These are phyloP conservation scores for Ogataea parapolymorpha DNA, from an alignment of 805 yeast species.

Conservation along the genomic window DNA sequence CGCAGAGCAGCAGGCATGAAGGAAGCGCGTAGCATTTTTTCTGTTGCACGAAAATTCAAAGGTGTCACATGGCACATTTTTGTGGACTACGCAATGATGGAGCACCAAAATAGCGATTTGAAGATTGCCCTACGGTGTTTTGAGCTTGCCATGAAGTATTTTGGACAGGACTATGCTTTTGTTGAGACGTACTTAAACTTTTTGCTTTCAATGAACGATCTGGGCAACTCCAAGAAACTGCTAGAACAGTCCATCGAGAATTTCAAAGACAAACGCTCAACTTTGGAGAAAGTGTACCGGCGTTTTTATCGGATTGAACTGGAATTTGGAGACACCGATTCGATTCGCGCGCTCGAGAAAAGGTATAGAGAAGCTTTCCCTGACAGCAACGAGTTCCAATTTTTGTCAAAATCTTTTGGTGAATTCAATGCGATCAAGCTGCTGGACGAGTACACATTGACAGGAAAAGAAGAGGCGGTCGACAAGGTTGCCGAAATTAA, in stretches of 20 bases:
- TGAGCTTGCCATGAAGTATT: slow-evolving; percentile 68
- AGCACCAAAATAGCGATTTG: slow-evolving; percentile 61
- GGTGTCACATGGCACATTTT: slow-evolving; percentile 70
- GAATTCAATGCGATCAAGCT: slow-evolving; percentile 33
- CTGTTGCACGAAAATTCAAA: slow-evolving; percentile 62
- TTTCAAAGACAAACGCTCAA: slow-evolving; percentile 38
- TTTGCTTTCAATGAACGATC: slow-evolving; percentile 61
- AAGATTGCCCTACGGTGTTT: slow-evolving; percentile 73
- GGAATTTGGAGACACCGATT: slow-evolving; percentile 64
- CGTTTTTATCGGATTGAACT: slow-evolving; percentile 67
- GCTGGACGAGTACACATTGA: slow-evolving; percentile 31
- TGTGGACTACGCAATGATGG: slow-evolving; percentile 80
- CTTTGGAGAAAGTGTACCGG: slow-evolving; percentile 47
- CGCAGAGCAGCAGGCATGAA: slow-evolving; percentile 47
- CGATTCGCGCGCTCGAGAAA: slow-evolving; percentile 61
- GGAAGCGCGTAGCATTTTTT: slow-evolving; percentile 71
- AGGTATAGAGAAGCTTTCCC: slow-evolving; percentile 68
- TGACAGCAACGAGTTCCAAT: slow-evolving; percentile 40
- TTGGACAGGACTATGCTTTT: slow-evolving; percentile 52
- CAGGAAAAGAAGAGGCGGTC: slow-evolving; percentile 10
- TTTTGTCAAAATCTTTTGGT: slow-evolving; percentile 21
- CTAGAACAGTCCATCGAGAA: slow-evolving; percentile 74
- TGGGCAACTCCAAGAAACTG: slow-evolving; percentile 70
- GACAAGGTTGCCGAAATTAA: slow-evolving; percentile 16
- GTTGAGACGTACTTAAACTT: slow-evolving; percentile 69